A percentile compares a stretch with the other conserved stretches of the same genome.
These are phyloP conservation scores for Rugonectria rugulosa DNA, from an alignment of 2,329 filamentous ascomycete genomes.

Conservation along the genomic window DNA sequence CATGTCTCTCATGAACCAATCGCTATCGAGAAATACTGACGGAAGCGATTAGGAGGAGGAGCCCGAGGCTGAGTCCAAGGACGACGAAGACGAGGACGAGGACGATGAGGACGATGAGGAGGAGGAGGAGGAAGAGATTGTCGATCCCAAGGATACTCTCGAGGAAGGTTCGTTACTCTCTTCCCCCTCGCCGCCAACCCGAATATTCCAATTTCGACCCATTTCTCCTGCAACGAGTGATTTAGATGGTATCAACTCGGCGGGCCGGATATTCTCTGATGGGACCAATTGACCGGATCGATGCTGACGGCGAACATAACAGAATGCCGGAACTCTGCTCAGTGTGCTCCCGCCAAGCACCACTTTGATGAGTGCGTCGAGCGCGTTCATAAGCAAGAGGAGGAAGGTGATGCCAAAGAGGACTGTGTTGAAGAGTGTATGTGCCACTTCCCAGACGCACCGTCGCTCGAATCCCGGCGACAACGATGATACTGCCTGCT, in stretches of 20 bases:
- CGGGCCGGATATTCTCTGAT: slow-evolving; percentile 6
- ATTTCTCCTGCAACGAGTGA: slow-evolving; percentile 31
- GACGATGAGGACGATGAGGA: slow-evolving; percentile 54
- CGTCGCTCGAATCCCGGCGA: slow-evolving; percentile 15
- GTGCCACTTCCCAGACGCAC: slow-evolving; percentile 49
- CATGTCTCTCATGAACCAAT: neutral
- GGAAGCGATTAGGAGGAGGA: slow-evolving; percentile 45
- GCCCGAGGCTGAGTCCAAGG: slow-evolving; percentile 64
- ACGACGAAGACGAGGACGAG: slow-evolving; percentile 39
- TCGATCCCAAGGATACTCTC: slow-evolving; percentile 86
- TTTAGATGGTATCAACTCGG: slow-evolving; percentile 26
- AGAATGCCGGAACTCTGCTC: slow-evolving; percentile 90
- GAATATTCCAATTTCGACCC: slow-evolving; percentile 9
- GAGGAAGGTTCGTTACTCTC: slow-evolving; percentile 81
- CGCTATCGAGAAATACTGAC: slow-evolving; percentile 25
- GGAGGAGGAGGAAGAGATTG: slow-evolving; percentile 82
- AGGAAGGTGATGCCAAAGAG: slow-evolving; percentile 79
- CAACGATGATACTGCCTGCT: neutral
- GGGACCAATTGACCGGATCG: slow-evolving; percentile 9
- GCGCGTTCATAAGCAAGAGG: slow-evolving; percentile 74
- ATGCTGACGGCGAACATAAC: slow-evolving; percentile 39
- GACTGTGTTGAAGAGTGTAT: slow-evolving; percentile 99
- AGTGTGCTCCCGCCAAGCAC: slow-evolving; percentile 91
- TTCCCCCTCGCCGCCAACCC: neutral
- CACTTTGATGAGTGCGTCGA: slow-evolving; percentile 98